These are phyloP conservation scores for Mrakia blollopis DNA, from an alignment of 768 basidiomycete species.

Conservation along the genomic window DNA sequence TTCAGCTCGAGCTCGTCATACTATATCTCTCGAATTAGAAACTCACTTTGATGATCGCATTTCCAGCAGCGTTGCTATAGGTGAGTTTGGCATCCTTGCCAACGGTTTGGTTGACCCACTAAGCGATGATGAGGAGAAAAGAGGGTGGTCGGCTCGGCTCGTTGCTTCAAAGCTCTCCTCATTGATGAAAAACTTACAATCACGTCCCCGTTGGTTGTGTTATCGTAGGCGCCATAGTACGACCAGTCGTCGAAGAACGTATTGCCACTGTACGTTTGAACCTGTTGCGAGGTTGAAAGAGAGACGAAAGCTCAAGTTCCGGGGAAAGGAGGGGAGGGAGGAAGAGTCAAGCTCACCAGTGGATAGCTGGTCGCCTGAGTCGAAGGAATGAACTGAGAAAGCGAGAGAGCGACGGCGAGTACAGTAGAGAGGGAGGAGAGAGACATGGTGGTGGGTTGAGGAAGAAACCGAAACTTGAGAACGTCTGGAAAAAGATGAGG, in stretches of 20 bases:
- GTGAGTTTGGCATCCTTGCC: slow-evolving; percentile 39
- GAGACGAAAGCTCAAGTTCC: background rate
- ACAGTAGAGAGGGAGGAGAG: background rate
- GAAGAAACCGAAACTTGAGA: background rate
- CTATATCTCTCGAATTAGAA: background rate
- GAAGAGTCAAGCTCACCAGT: background rate
- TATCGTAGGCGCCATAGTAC: slow-evolving; percentile 57
- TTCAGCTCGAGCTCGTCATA: no score
- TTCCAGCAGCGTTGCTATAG: slow-evolving; percentile 65
- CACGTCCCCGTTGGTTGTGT: slow-evolving; percentile 58
- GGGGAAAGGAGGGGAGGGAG: background rate
- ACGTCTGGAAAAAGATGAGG: background rate
- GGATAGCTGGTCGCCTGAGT: background rate
- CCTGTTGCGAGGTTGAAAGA: slow-evolving; percentile 29
- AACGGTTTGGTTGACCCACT: slow-evolving; percentile 44
- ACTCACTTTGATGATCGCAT: slow-evolving; percentile 61
- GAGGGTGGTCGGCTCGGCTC: background rate
- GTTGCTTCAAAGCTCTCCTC: background rate
- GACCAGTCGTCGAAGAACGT: slow-evolving; percentile 64
- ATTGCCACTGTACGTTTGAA: slow-evolving; percentile 57
- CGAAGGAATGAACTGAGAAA: background rate
- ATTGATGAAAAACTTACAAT: slow-evolving; percentile 47
- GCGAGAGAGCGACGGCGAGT: slow-evolving; percentile 13
- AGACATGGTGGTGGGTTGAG: background rate
- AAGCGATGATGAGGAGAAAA: background rate